A percentile compares a stretch with the other conserved stretches of the same genome.
These are phyloP conservation scores for Calonectria pauciramosa DNA, from an alignment of 2,329 filamentous ascomycete species.

Conservation along the genomic window DNA sequence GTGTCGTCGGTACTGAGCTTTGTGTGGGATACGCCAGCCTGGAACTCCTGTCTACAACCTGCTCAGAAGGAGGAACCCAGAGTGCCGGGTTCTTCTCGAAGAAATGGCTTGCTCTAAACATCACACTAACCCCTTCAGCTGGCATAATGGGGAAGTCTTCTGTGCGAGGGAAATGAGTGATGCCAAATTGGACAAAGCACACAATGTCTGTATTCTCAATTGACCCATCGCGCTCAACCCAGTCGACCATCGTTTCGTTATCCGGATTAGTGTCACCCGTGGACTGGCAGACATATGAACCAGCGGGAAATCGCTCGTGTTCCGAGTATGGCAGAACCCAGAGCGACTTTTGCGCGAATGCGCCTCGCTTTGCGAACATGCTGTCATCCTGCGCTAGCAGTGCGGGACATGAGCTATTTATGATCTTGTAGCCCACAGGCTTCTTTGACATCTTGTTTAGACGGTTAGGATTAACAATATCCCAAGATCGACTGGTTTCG, in stretches of 20 bases:
- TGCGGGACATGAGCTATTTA: background rate
- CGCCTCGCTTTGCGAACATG: background rate
- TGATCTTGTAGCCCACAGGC: background rate
- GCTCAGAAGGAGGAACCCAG: background rate
- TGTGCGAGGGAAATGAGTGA: background rate
- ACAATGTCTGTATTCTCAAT: conserved; percentile 1
- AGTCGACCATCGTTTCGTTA: background rate
- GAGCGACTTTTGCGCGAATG: background rate
- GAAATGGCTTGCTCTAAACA: background rate
- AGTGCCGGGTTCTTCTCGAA: conserved; percentile 1
- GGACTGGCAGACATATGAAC: background rate
- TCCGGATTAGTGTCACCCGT: background rate
- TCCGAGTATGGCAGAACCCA: background rate
- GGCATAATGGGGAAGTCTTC: conserved; percentile 6
- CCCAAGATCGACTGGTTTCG: conserved; percentile 1
- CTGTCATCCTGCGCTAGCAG: background rate
- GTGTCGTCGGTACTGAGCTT: background rate
- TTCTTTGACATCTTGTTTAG: background rate
- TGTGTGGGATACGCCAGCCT: background rate
- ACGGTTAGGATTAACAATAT: background rate
- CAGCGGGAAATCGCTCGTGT: background rate
- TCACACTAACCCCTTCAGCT: background rate
- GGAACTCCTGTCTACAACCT: background rate
- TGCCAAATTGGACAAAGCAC: conserved; percentile 1
- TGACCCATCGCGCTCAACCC: background rate